Base-by-base conservation (phyloP, 2,329 filamentous ascomycete species). In the Claviceps pazoutovae region DNA sequence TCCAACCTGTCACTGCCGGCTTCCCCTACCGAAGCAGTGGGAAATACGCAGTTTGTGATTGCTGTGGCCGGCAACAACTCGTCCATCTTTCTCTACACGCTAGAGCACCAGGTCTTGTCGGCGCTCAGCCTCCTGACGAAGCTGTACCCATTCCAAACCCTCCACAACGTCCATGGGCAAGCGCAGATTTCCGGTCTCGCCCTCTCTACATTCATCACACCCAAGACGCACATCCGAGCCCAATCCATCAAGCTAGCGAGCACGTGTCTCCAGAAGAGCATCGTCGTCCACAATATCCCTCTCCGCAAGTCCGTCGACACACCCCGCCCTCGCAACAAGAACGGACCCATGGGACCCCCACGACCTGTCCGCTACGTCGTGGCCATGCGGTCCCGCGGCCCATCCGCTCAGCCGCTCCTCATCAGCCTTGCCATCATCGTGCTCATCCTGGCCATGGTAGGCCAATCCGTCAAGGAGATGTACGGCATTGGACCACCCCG, bases 41-140 rank as follows among this genome's bases (percentile, higher is more conserved):
- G 78, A 50, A 81, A 85, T 54, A 79, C 83, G 46, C 88, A 96
- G 67, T 85, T 88, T 57, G 78, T 85, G 46, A 75, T 95, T 57
- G 90, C 89, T 6, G 80, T 94, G 14, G 86, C 86, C 2, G 84
- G 84, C 8, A 84, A 86, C 59, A 86, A 94, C 64, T 81, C 82
- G 54, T 88, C 87, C 11, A 83, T 95, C 57, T 80, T 79, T 5
- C 70, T 95, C 30, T 85, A 83, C 66, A 90, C 87, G 0, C 70
- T 95, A 53, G 85, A 94, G 57, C 86, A 88, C 62, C 72, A 72
- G 53, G 63, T 67, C 17, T 65, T 71, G 36, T 64, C 64, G 21
- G 64, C 65, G 8, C 64, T 79, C 46, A 72, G 75, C 42, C 64
- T 82, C 38, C 66, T 82, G 44, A 61, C 69, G 51, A 70, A 77